Evolutionary conservation across 371 early-diverging fungal genomes (phyloP), one percentile per base, ranked within the genome.

Genomic region (Pancytospora epiphaga): DNA sequence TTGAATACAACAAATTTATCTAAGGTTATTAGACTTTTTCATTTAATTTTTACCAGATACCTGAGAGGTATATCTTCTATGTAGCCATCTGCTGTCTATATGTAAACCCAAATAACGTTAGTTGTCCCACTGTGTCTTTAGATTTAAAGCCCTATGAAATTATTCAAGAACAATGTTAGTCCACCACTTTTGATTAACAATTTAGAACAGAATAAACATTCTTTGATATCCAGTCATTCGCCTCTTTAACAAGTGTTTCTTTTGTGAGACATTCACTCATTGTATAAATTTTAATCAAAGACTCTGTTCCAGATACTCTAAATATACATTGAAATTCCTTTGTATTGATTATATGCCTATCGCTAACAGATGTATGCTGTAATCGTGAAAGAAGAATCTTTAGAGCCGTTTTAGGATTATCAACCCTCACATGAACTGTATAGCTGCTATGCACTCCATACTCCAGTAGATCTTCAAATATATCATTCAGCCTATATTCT

Each of bases 291-390:
- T 54, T 54, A 12, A 54, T 54, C 30, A 54, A 9, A 12, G 56
- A 29, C 56, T 54, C 56, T 30, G 56, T 54, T 6, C 56, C 56
- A 30, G 56, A 54, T 6, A 54, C 34, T 19, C 56, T 27, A 6
- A 54, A 12, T 9, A 54, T 12, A 12, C 6, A 9, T 34, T 54
- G 6, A 29, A 12, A 54, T 6, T 54, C 56, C 18, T 34, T 19
- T 27, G 6, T 54, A 12, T 29, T 34, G 19, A 54, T 54, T 30
- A 12, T 29, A 34, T 54, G 29, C 9, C 9, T 54, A 54, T 54
- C 56, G 47, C 47, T 22, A 22, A 22, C 34, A 9, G 6, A 9
- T 34, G 9, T 9, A 54, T 12, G 12, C 19, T 54, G 56, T 9
- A 54, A 30, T 30, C 12, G 9, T 27, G 9, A 6, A 34, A 12